Conservation (phyloP, 148 eudicot genomes). For the Chenopodium berlandieri region DNA sequence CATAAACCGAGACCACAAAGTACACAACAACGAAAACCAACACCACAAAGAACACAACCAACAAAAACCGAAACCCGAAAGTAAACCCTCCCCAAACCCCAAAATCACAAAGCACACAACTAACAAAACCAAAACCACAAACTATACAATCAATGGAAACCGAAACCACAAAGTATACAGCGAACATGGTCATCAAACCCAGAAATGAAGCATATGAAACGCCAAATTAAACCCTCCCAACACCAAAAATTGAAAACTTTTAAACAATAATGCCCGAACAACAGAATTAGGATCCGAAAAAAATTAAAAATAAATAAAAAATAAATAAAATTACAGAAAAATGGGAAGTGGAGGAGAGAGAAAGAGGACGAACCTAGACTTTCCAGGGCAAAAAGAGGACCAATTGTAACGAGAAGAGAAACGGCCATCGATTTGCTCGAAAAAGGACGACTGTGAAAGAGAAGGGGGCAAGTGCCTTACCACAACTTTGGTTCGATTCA, state of each 20-base stretch:
- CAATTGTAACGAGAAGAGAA: constrained; percentile 44
- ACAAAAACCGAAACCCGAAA: too few species aligned
- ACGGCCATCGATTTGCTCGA: constrained; percentile 44
- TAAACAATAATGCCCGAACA: too few species aligned
- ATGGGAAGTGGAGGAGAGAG: neutral
- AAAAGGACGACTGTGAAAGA: constrained; percentile 35
- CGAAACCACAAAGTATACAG: neutral
- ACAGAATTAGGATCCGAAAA: neutral
- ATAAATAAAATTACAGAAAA: neutral
- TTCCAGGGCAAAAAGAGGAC: constrained; percentile 44
- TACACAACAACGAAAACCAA: neutral
- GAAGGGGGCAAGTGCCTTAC: constrained; percentile 53
- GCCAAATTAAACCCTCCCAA: neutral
- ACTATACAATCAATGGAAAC: neutral
- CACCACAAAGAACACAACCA: neutral
- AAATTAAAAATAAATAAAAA: neutral
- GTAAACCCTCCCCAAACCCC: too few species aligned
- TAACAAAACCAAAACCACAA: neutral
- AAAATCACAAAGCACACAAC: neutral
- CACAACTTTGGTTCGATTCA: constrained; percentile 46
- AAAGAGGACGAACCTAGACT: constrained; percentile 30
- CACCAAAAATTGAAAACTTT: neutral
- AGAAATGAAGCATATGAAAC: neutral
- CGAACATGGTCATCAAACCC: neutral
- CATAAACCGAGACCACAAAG: neutral